Conservation (phyloP, 2,329 filamentous ascomycete species). For the Beauveria varroae region DNA sequence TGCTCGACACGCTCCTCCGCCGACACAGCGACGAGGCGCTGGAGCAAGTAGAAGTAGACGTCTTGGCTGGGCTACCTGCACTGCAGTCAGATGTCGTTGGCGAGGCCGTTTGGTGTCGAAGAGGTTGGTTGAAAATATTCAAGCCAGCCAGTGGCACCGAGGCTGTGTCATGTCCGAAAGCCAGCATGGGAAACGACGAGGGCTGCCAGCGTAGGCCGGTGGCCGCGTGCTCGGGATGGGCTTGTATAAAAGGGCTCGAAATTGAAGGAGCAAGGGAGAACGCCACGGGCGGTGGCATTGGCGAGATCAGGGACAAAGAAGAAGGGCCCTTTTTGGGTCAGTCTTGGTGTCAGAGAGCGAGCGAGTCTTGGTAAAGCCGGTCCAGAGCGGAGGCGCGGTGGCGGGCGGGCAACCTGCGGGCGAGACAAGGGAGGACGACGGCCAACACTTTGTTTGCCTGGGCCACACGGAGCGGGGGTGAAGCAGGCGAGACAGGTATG, state of each 20-base stretch:
- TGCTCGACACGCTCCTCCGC: conserved; percentile 30
- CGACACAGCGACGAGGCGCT: conserved; percentile 16
- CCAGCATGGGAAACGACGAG: conserved; percentile 8
- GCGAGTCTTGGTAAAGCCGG: background rate
- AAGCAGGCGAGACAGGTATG: conserved; percentile 6
- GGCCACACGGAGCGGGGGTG: conserved; percentile 7
- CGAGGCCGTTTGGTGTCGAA: background rate
- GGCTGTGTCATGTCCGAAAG: conserved; percentile 6
- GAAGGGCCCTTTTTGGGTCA: background rate
- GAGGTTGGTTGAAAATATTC: conserved; percentile 1
- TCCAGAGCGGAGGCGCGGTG: background rate
- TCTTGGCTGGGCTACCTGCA: conserved; percentile 11
- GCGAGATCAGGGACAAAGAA: background rate
- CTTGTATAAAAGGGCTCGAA: conserved; percentile 4
- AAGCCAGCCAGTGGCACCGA: conserved; percentile 10
- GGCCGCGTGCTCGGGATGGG: background rate
- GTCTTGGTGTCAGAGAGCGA: background rate
- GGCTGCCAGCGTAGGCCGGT: background rate
- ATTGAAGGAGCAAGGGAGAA: background rate
- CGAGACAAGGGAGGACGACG: conserved; percentile 10
- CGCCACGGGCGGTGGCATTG: background rate
- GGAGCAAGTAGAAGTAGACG: conserved; percentile 1
- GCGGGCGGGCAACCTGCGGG: background rate
- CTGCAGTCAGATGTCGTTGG: background rate
- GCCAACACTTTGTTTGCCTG: conserved; percentile 1